phyloP scores from a whole-genome alignment of 2,329 filamentous ascomycete species.

The Penicillium sp. region DNA sequence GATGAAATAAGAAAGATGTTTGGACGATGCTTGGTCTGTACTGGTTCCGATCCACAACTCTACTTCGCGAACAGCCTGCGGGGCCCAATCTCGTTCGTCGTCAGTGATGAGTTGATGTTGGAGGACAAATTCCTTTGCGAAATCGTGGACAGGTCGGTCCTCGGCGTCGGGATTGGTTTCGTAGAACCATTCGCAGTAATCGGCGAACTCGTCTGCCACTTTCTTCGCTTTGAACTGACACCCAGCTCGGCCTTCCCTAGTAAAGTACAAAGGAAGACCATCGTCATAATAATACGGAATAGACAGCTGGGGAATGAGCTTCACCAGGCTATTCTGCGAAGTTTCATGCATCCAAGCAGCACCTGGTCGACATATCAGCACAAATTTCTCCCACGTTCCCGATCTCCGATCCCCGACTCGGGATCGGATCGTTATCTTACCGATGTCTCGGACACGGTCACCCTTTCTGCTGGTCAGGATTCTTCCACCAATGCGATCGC shows the following conservation, averaged over 20 bases:
- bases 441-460: constrained; percentile 39
- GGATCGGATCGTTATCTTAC: constrained; percentile 27
- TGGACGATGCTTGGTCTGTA: constrained; percentile 44
- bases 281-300: constrained; percentile 50
- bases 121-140: constrained; percentile 42
- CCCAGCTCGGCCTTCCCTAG: constrained; percentile 44
- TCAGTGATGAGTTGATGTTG: constrained; percentile 44
- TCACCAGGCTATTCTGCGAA: constrained; percentile 46
- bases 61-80: constrained; percentile 46
- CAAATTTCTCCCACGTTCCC: background rate
- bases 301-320: constrained; percentile 43
- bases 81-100: constrained; percentile 46
- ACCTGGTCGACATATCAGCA: constrained; percentile 26
- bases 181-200: constrained; percentile 45
- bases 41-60: constrained; percentile 47
- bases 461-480: constrained; percentile 42
- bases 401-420: background rate
- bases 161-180: constrained; percentile 42
- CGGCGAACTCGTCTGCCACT: constrained; percentile 48
- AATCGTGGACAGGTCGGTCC: constrained; percentile 42
- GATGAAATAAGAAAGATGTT: constrained; percentile 46
- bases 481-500: constrained; percentile 39
- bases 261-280: constrained; percentile 44
- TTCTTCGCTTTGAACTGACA: constrained; percentile 50
- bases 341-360: constrained; percentile 50